Base-by-base conservation (phyloP, 345 rosid genomes). In the Ceriops zippeliana region DNA sequence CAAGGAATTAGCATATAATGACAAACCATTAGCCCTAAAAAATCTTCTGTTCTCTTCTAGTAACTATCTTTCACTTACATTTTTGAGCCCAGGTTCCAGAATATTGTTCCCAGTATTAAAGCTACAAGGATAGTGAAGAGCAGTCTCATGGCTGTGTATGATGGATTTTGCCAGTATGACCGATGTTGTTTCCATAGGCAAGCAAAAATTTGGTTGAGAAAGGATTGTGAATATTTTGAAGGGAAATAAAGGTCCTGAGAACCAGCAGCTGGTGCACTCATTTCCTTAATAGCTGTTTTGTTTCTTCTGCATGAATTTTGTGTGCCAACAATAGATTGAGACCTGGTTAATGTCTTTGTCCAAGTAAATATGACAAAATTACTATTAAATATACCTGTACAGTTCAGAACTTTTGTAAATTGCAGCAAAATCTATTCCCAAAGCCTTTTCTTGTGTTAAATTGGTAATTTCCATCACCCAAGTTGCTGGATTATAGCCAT, bases 401-500 rank as follows among this genome's bases (percentile, higher is more conserved):
- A 85, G 79, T 2, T 88, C 86, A 32, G 97, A 87, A 57, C 77
- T 76, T 52, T 71, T 87, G 85, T 85, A 84, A 21, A 81, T 49
- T 65, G 84, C 86, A 32, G 86, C 72, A 70, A 87, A 90, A 74
- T 88, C 86, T 2, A 89, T 78, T 34, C 81, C 81, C 67, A 86
- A 61, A 70, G 86, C 79, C 11, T 78, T 60, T 82, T 90, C 95
- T 62, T 90, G 95, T 5, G 85, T 82, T 28, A 78, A 47, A 72
- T 72, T 61, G 35, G 89, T 86, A 47, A 87, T 88, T 80, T 91
- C 96, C 58, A 91, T 73, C 96, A 91, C 87, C 97, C 97, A 89
- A 17, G 93, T 86, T 61, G 96, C 96, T 7, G 97, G 92, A 67
- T 91, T 91, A 64, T 83, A 85, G 6, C 88, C 92, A 51, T 87